Evolutionary conservation across 2,329 filamentous ascomycete species (phyloP).

Genomic region (Alternaria sp.): DNA sequence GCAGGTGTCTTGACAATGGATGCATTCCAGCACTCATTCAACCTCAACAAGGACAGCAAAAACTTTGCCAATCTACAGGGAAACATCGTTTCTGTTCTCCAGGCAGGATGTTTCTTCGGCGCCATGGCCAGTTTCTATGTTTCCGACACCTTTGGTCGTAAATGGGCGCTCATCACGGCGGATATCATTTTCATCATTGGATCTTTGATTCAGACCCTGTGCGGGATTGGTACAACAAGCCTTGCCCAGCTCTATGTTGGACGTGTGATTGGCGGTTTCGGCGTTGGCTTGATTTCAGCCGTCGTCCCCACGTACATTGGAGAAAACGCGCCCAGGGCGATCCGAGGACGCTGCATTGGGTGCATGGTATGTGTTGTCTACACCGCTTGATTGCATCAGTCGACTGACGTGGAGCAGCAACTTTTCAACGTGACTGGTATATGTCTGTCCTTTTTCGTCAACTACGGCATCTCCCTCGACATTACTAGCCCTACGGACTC

Average conservation of each 20-base stretch:
- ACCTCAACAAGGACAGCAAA: constrained; percentile 42
- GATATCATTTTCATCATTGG: constrained; percentile 56
- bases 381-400: neutral
- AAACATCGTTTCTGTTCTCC: constrained; percentile 56
- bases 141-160: constrained; percentile 54
- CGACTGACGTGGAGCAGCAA: constrained; percentile 28
- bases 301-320: constrained; percentile 57
- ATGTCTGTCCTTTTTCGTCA: constrained; percentile 62
- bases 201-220: constrained; percentile 53
- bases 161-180: constrained; percentile 53
- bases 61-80: constrained; percentile 54
- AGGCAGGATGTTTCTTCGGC: constrained; percentile 58
- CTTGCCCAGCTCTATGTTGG: constrained; percentile 55
- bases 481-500: constrained; percentile 53
- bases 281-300: constrained; percentile 54
- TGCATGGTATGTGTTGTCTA: constrained; percentile 34
- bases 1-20: constrained; percentile 55
- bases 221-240: constrained; percentile 45
- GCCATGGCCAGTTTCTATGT: constrained; percentile 55
- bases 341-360: constrained; percentile 51
- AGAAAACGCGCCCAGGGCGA: constrained; percentile 57
- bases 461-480: constrained; percentile 60
- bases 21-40: constrained; percentile 55
- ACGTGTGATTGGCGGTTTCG: constrained; percentile 56
- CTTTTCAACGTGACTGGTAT: constrained; percentile 58